A percentile compares a stretch with the other conserved stretches of the same genome.
phyloP scores from a whole-genome alignment of 805 yeast species.

The Candida nonsorbophila region DNA sequence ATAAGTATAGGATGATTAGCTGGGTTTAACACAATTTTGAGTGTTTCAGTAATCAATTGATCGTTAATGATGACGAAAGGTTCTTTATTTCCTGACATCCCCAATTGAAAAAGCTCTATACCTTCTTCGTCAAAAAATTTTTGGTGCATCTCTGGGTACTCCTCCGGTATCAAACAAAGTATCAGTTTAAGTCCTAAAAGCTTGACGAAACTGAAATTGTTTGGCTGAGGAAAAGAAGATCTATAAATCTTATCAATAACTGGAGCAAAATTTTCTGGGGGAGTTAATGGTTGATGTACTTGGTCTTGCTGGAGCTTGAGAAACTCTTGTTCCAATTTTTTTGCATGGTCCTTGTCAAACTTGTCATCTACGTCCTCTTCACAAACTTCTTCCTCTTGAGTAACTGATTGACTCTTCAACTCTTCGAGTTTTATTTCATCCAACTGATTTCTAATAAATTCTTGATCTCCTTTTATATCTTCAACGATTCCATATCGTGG shows the following conservation, averaged over 20 bases:
- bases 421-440: slow-evolving; percentile 21
- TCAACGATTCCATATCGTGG: slow-evolving; percentile 11
- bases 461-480: slow-evolving; percentile 10
- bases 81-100: slow-evolving; percentile 93
- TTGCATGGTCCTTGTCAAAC: slow-evolving; percentile 21
- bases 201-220: slow-evolving; percentile 68
- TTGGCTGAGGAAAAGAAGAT: slow-evolving; percentile 83
- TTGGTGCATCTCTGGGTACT: slow-evolving; percentile 73
- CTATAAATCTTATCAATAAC: slow-evolving; percentile 74
- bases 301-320: not conserved
- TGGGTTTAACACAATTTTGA: slow-evolving; percentile 78
- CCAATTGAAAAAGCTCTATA: slow-evolving; percentile 77
- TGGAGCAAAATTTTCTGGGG: slow-evolving; percentile 91
- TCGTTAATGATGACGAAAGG: slow-evolving; percentile 76
- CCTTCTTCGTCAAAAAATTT: slow-evolving; percentile 57
- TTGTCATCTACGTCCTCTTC: slow-evolving; percentile 41
- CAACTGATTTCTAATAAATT: slow-evolving; percentile 29
- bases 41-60: slow-evolving; percentile 70
- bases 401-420: slow-evolving; percentile 2
- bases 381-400: slow-evolving; percentile 15
- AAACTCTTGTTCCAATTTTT: slow-evolving; percentile 1
- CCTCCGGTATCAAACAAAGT: slow-evolving; percentile 84
- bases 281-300: slow-evolving; percentile 27
- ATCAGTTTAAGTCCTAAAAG: slow-evolving; percentile 65
- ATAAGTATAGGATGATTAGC: slow-evolving; percentile 86